These are phyloP conservation scores for Lasiodiplodia sp. DNA, from an alignment of 2,329 filamentous ascomycete genomes.

Conservation along the genomic window DNA sequence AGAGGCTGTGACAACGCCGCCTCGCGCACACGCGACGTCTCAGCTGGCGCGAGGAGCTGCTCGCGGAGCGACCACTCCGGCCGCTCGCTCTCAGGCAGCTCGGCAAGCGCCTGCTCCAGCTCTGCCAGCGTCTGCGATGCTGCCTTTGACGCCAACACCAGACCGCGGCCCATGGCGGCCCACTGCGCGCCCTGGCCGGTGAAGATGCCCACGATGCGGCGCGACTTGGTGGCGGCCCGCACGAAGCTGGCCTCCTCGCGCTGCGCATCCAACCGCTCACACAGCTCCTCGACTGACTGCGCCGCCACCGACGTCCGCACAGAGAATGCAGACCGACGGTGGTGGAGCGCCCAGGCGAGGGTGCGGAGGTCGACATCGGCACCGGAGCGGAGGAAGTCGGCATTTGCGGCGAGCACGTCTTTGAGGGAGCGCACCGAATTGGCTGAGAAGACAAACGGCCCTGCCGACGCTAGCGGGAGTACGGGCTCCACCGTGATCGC, in stretches of 20 bases:
- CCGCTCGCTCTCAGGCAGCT: slow-evolving; percentile 27
- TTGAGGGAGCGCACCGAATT: too few species aligned
- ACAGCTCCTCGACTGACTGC: too few species aligned
- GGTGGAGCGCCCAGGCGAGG: too few species aligned
- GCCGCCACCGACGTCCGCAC: too few species aligned
- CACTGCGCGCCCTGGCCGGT: slow-evolving; percentile 56
- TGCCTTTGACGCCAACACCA: slow-evolving; percentile 37
- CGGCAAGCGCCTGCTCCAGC: slow-evolving; percentile 35
- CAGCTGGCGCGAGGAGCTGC: slow-evolving; percentile 36
- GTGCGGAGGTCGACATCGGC: too few species aligned
- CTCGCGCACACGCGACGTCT: slow-evolving; percentile 32
- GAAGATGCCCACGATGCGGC: slow-evolving; percentile 44
- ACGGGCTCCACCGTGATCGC: slow-evolving; percentile 24
- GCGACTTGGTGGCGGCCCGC: not conserved
- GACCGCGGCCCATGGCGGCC: slow-evolving; percentile 49
- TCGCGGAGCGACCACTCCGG: slow-evolving; percentile 33
- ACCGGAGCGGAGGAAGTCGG: too few species aligned
- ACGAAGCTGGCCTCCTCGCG: not conserved
- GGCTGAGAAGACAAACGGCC: slow-evolving; percentile 1
- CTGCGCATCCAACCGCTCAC: slow-evolving; percentile 1
- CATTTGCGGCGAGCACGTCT: too few species aligned
- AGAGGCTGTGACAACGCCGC: slow-evolving; percentile 38
- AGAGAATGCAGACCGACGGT: too few species aligned
- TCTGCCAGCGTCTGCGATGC: slow-evolving; percentile 31
- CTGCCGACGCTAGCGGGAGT: slow-evolving; percentile 18